Evolutionary conservation across 768 basidiomycete genomes (phyloP), one percentile per base, ranked within the genome.

Genomic region (Termitomyces heimii): DNA sequence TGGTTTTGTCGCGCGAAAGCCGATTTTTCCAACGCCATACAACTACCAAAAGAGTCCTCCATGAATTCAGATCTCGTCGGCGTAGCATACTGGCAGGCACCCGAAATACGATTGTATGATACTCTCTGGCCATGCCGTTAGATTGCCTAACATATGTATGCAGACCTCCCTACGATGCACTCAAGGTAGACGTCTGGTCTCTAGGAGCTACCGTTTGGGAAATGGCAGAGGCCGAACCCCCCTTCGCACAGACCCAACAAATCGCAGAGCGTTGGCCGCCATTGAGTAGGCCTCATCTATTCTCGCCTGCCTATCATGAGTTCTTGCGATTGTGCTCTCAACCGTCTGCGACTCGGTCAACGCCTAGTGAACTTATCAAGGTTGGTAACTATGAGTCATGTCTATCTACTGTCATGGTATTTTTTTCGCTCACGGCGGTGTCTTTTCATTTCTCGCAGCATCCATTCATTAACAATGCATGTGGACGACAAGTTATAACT

Each of bases 141-240:
- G 20, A 13, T 22, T 6, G 9, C n/a, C n/a, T 40, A 24, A 42
- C 29, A 29, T 31, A 18, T n/a, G 13, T 14, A 47, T 12, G 8
- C 49, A 88, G 86, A 51, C 84, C 86, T 12, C 74, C 84, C 0
- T 92, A 92, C 63, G 77, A 92, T 63, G 81, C 84, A 1, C 77
- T 90, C 43, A 85, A 86, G 67, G 82, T 90, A 46, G 90, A 92
- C 58, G 75, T 86, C 0, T 92, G 89, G 89, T 90, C 89, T 0
- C 73, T 91, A 6, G 90, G 90, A 1, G 90, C 90, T 0, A 92
- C 90, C 0, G 78, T 89, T 0, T 92, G 90, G 90, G 90, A 92
- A 66, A 78, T 88, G 70, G 86, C 87, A 1, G 80, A 92, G 65
- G 81, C 84, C 6, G 76, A 81, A 52, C 90, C 90, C 5, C 90